Evolutionary conservation across 441 rosid species (phyloP).

Genomic region (Macaranga tanarius): DNA sequence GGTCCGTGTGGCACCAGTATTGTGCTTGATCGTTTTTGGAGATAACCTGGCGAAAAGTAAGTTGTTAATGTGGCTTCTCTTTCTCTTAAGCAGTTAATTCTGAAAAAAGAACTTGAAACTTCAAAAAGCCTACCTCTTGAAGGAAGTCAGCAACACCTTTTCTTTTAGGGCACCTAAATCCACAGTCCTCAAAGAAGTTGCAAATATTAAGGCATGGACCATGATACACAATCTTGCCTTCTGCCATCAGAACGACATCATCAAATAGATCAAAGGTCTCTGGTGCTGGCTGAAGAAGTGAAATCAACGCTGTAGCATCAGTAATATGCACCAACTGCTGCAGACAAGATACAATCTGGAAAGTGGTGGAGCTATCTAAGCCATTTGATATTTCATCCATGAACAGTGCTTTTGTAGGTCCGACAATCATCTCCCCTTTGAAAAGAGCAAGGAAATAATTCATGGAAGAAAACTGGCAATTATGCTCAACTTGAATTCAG

Average conservation of each 20-base stretch:
- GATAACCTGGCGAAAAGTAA: slow-evolving; percentile 36
- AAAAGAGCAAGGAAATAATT: background rate
- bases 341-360: slow-evolving; percentile 37
- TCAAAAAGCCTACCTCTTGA: slow-evolving; percentile 31
- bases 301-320: slow-evolving; percentile 38
- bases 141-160: slow-evolving; percentile 51
- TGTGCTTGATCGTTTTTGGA: slow-evolving; percentile 59
- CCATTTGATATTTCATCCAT: slow-evolving; percentile 54
- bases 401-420: slow-evolving; percentile 41
- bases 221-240: slow-evolving; percentile 42
- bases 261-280: slow-evolving; percentile 45
- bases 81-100: background rate
- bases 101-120: background rate
- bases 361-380: slow-evolving; percentile 46
- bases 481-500: too few relatives aligned
- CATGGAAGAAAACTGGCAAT: background rate
- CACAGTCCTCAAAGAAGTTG: slow-evolving; percentile 40
- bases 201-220: slow-evolving; percentile 35
- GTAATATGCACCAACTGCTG: slow-evolving; percentile 40
- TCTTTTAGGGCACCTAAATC: slow-evolving; percentile 41
- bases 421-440: slow-evolving; percentile 43
- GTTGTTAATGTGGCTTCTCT: background rate
- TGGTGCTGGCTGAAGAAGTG: slow-evolving; percentile 47
- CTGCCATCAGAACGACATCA: slow-evolving; percentile 41
- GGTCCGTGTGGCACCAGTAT: slow-evolving; percentile 36